Percentiles rank a stretch among this genome's conserved stretches.
Conservation (phyloP, 768 basidiomycete genomes). For the Trametes cubensis region DNA sequence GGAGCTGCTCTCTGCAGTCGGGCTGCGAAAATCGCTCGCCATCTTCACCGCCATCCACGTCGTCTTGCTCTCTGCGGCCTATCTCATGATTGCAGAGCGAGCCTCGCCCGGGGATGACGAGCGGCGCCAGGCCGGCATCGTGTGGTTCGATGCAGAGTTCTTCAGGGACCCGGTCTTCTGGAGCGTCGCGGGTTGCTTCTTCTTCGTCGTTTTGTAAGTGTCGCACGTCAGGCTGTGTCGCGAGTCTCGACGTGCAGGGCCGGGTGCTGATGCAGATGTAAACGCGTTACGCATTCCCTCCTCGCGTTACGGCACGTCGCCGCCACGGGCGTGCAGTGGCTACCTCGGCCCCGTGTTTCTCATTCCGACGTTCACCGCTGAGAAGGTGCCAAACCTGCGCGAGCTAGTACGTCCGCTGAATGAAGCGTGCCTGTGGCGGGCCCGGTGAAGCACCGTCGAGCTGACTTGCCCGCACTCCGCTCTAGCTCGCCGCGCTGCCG, state of each 20-base stretch:
- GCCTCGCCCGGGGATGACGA: slow-evolving; percentile 10
- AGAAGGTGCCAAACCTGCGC: slow-evolving; percentile 17
- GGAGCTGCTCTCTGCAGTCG: slow-evolving; percentile 31
- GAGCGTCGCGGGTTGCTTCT: slow-evolving; percentile 27
- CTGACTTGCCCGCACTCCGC: background rate
- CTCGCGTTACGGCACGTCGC: slow-evolving; percentile 4
- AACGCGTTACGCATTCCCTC: too few relatives aligned
- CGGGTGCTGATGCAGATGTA: too few relatives aligned
- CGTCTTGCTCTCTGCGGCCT: slow-evolving; percentile 31
- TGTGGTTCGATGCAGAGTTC: slow-evolving; percentile 28
- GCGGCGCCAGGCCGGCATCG: slow-evolving; percentile 8
- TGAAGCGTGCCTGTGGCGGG: background rate
- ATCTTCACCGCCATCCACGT: slow-evolving; percentile 36
- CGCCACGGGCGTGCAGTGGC: slow-evolving; percentile 13
- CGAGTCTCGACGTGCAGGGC: background rate
- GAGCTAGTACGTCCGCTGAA: slow-evolving; percentile 13
- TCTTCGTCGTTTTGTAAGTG: slow-evolving; percentile 28
- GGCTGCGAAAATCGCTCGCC: slow-evolving; percentile 37
- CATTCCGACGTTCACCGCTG: slow-evolving; percentile 21
- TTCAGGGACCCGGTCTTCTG: slow-evolving; percentile 30
- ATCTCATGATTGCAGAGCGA: slow-evolving; percentile 38
- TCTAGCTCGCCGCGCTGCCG: slow-evolving; percentile 21
- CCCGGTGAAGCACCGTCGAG: background rate
- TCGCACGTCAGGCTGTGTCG: background rate
- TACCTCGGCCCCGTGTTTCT: slow-evolving; percentile 28